phyloP scores from a whole-genome alignment of 73 alveolate species.

The Paraurostyla sp. region DNA sequence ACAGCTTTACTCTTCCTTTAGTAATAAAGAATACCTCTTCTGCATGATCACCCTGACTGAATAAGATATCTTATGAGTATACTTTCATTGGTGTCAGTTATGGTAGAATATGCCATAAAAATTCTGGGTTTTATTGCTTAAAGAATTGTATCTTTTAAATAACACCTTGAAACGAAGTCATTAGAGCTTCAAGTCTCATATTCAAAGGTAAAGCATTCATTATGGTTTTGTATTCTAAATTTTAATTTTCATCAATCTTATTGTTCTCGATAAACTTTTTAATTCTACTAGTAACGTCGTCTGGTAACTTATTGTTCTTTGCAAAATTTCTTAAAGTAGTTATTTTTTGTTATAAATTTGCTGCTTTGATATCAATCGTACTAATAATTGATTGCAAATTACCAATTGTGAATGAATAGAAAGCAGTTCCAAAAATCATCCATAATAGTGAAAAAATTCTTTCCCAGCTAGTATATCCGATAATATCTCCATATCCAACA shows the following conservation, averaged over 20 bases:
- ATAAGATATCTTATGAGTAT: conserved; percentile 71
- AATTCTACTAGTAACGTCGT: conserved; percentile 62
- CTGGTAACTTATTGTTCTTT: conserved; percentile 63
- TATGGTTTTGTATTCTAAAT: conserved; percentile 55
- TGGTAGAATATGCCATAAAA: conserved; percentile 77
- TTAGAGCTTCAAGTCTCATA: conserved; percentile 80
- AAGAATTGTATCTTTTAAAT: conserved; percentile 74
- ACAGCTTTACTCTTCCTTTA: conserved; percentile 81
- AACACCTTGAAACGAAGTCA: conserved; percentile 75
- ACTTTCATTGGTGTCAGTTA: conserved; percentile 81
- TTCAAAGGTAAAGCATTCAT: conserved; percentile 78
- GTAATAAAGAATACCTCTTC: conserved; percentile 82
- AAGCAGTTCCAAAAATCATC: conserved; percentile 78
- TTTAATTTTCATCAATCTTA: not conserved
- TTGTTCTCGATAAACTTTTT: conserved; percentile 76
- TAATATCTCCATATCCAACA: conserved; percentile 76
- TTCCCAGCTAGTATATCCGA: conserved; percentile 68
- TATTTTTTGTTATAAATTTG: conserved; percentile 1
- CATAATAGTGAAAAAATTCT: conserved; percentile 65
- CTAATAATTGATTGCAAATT: conserved; percentile 58
- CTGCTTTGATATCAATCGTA: conserved; percentile 17
- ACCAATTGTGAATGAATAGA: conserved; percentile 72
- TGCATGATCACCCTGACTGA: conserved; percentile 79
- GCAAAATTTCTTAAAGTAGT: conserved; percentile 20
- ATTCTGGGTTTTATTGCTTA: conserved; percentile 73